Percentiles rank a stretch among this genome's conserved stretches.
Evolutionary conservation across 2,329 filamentous ascomycete genomes (phyloP).

Genomic region (Chalaropsis thielavioides): DNA sequence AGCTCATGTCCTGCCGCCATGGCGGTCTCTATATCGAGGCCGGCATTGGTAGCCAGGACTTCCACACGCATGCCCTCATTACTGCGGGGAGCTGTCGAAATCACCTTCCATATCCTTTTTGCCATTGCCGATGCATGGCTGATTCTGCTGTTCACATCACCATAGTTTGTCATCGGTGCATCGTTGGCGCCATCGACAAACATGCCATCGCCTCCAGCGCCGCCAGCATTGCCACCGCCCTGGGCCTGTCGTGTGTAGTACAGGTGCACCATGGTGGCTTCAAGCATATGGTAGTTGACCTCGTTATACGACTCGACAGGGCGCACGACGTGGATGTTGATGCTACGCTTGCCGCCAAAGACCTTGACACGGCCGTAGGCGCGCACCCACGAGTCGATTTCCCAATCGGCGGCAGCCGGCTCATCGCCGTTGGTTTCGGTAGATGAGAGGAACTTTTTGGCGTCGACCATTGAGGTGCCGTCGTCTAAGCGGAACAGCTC

Average conservation of each 20-base stretch:
- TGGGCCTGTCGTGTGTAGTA: constrained; percentile 58
- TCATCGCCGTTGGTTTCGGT: constrained; percentile 25
- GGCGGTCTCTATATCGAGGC: constrained; percentile 55
- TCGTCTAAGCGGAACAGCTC: constrained; percentile 89
- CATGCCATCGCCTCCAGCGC: constrained; percentile 35
- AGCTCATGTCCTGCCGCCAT: constrained; percentile 70
- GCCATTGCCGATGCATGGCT: constrained; percentile 41
- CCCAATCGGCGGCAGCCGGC: constrained; percentile 33
- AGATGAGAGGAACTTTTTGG: constrained; percentile 50
- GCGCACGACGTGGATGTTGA: constrained; percentile 68
- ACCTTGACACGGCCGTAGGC: constrained; percentile 73
- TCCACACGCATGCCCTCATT: constrained; percentile 78
- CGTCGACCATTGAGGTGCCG: constrained; percentile 83
- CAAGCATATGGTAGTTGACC: constrained; percentile 80
- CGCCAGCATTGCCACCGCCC: constrained; percentile 26
- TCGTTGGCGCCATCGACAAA: constrained; percentile 38
- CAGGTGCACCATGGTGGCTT: constrained; percentile 78
- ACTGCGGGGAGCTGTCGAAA: constrained; percentile 52
- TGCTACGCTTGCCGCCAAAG: constrained; percentile 70
- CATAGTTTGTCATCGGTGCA: constrained; percentile 25
- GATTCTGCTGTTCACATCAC: constrained; percentile 24
- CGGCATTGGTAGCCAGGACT: constrained; percentile 51
- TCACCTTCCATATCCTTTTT: constrained; percentile 54
- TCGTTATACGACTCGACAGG: constrained; percentile 78
- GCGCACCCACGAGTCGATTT: constrained; percentile 66